Percentiles rank a stretch among this genome's conserved stretches.
Evolutionary conservation across 2,329 filamentous ascomycete species (phyloP).

Genomic region (Orbilia oligospora): DNA sequence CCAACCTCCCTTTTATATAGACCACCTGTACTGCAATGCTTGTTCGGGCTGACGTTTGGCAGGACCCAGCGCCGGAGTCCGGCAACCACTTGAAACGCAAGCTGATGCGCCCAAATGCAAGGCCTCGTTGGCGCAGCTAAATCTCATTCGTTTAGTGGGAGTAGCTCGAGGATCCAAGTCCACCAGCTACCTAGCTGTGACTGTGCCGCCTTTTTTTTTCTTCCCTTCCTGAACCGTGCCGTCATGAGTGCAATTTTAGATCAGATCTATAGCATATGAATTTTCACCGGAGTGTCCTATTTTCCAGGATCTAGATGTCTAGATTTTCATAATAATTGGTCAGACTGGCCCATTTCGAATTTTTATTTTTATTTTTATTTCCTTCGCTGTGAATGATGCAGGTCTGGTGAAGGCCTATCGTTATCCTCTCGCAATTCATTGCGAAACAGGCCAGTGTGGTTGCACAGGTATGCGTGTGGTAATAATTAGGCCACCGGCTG

Average conservation of each 20-base stretch:
- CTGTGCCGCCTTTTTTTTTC: constrained; percentile 5
- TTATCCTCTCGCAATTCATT: constrained; percentile 32
- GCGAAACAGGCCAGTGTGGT: constrained; percentile 20
- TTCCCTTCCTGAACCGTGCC: neutral
- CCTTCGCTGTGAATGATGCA: neutral
- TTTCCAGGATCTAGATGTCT: constrained; percentile 5
- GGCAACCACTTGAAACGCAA: constrained; percentile 57
- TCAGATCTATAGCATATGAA: neutral
- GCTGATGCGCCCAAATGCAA: constrained; percentile 51
- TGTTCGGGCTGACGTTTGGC: constrained; percentile 29
- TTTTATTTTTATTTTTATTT: neutral
- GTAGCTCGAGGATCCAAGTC: constrained; percentile 33
- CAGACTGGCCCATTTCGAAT: constrained; percentile 3
- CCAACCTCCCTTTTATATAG: constrained; percentile 51
- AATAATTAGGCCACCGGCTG: neutral
- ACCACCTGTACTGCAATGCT: neutral
- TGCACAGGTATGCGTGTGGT: constrained; percentile 16
- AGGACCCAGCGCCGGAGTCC: constrained; percentile 53
- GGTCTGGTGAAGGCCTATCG: constrained; percentile 30
- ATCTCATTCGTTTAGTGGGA: constrained; percentile 1
- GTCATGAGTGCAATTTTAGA: neutral
- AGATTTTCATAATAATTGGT: constrained; percentile 7
- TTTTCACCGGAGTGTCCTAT: neutral
- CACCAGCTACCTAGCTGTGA: neutral
- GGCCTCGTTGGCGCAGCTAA: constrained; percentile 52